Percentiles rank a stretch among this genome's conserved stretches.
These are phyloP conservation scores for Trametes sanguinea DNA, from an alignment of 768 basidiomycete species.

Conservation along the genomic window DNA sequence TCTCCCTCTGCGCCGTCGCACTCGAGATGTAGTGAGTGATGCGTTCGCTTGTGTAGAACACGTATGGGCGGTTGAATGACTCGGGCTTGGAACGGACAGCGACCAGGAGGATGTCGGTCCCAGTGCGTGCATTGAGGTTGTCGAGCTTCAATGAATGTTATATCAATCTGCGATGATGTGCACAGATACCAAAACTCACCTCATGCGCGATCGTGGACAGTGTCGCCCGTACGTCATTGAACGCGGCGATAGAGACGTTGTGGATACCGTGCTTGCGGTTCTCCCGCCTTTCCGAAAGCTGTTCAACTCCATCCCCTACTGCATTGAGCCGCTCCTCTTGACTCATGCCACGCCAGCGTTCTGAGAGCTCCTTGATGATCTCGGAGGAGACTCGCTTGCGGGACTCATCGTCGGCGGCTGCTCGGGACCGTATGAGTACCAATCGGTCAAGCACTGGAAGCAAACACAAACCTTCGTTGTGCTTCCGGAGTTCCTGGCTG, in stretches of 20 bases:
- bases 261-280: slow-evolving; percentile 1
- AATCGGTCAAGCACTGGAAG: not conserved
- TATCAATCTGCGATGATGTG: not conserved
- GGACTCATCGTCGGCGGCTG: not conserved
- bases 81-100: not conserved
- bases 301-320: not conserved
- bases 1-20: not conserved
- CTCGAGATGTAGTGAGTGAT: not conserved
- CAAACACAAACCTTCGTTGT: not conserved
- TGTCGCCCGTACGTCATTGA: slow-evolving; percentile 13
- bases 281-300: not conserved
- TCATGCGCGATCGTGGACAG: not conserved
- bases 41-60: not conserved
- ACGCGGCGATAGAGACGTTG: slow-evolving; percentile 4
- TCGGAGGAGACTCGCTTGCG: not conserved
- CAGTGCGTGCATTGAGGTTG: not conserved
- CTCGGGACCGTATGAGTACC: not conserved
- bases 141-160: not conserved
- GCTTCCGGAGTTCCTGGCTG: not conserved
- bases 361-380: not conserved
- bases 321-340: not conserved
- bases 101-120: not conserved
- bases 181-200: not conserved
- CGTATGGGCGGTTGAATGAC: not conserved
- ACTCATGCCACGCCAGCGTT: not conserved